phyloP scores from a whole-genome alignment of 306 rosid species.

The Medicago truncatula region DNA sequence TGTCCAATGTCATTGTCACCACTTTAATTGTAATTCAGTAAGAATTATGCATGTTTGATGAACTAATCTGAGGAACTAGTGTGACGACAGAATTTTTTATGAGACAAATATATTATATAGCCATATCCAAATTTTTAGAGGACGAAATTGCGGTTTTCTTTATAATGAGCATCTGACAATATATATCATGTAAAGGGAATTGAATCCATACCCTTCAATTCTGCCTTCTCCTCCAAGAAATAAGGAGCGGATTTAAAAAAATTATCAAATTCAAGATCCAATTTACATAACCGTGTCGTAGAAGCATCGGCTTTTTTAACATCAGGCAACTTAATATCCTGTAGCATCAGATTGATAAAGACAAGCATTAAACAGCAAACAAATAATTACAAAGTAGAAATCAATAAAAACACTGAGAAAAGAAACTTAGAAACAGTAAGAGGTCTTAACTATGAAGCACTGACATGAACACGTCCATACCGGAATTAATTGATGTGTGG shows the following conservation, averaged over 20 bases:
- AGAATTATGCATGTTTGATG: not conserved
- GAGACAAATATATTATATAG: not conserved
- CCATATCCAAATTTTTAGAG: not conserved
- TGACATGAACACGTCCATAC: too few relatives aligned
- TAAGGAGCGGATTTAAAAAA: constrained; percentile 66
- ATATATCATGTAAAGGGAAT: constrained; percentile 15
- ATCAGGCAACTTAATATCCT: constrained; percentile 54
- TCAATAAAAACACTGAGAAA: not conserved
- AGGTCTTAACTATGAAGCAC: too few relatives aligned
- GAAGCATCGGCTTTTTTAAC: constrained; percentile 33
- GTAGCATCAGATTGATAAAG: constrained; percentile 34
- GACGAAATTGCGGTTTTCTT: not conserved
- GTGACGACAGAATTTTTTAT: not conserved
- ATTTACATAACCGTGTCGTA: constrained; percentile 32
- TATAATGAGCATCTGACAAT: constrained; percentile 2
- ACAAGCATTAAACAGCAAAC: not conserved
- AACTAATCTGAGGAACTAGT: not conserved
- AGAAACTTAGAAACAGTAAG: not conserved
- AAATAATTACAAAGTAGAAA: not conserved
- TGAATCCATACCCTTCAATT: constrained; percentile 46
- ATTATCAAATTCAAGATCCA: constrained; percentile 35
- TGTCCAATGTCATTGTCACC: not conserved
- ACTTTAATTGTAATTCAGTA: not conserved
- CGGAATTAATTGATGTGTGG: too few relatives aligned
- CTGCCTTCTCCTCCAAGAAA: constrained; percentile 50